These are phyloP conservation scores for Ophiosphaerella narmari DNA, from an alignment of 2,329 filamentous ascomycete genomes.

Conservation along the genomic window DNA sequence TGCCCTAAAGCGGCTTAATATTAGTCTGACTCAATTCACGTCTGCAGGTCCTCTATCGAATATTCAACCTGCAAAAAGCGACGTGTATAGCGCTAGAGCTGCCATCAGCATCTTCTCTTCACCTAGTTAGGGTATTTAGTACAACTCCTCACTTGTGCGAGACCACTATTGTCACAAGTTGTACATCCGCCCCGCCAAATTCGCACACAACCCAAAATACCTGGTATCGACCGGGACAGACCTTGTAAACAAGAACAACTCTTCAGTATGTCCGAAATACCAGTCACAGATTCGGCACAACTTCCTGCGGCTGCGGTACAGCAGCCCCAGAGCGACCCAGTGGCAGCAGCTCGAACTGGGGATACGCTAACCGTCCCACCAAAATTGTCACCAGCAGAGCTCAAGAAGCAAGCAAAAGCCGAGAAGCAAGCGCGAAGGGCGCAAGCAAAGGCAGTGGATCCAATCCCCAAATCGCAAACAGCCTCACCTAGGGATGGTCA, in stretches of 20 bases:
- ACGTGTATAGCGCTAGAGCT: not conserved
- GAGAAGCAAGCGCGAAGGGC: constrained; percentile 88
- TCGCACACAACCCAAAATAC: constrained; percentile 4
- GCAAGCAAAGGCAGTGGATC: constrained; percentile 60
- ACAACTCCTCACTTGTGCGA: not conserved
- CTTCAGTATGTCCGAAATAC: constrained; percentile 32
- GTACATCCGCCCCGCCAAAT: constrained; percentile 13
- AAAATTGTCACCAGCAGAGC: constrained; percentile 74
- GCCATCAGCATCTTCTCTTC: not conserved
- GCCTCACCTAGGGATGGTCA: constrained; percentile 34
- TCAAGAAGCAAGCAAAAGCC: constrained; percentile 88
- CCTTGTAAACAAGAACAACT: not conserved
- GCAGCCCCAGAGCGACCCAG: constrained; percentile 7
- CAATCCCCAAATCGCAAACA: constrained; percentile 43
- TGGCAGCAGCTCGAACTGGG: constrained; percentile 19
- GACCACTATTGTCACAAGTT: not conserved
- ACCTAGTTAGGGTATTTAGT: not conserved
- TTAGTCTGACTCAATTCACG: constrained; percentile 25
- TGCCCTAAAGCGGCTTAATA: constrained; percentile 5
- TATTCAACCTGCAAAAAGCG: constrained; percentile 7
- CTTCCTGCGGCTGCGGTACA: constrained; percentile 16
- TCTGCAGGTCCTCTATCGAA: constrained; percentile 13
- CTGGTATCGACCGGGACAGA: constrained; percentile 1
- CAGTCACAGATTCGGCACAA: constrained; percentile 20
- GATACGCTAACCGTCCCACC: constrained; percentile 36